phyloP scores from a whole-genome alignment of 768 basidiomycete genomes.

The button mushroom (Agaricus bisporus) region DNA sequence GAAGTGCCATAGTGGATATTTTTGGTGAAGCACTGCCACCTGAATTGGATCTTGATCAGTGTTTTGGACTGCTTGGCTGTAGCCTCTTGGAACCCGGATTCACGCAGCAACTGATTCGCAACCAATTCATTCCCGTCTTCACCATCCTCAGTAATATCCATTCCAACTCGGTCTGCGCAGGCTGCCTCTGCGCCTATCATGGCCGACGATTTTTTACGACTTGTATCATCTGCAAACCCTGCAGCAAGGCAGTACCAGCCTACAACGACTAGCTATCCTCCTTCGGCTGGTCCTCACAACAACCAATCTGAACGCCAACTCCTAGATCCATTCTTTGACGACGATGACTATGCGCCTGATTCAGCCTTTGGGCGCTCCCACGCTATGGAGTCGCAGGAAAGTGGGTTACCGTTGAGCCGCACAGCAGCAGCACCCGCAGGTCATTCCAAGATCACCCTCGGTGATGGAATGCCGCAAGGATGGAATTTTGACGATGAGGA shows the following conservation, averaged over 20 bases:
- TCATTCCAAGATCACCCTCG: conserved; percentile 38
- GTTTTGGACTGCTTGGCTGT: conserved; percentile 13
- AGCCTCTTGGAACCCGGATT: not conserved
- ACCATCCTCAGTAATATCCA: not conserved
- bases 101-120: conserved; percentile 4
- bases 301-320: conserved; percentile 37
- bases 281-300: conserved; percentile 35
- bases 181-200: conserved; percentile 24
- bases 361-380: conserved; percentile 54
- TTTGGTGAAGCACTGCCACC: not conserved
- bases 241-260: conserved; percentile 47
- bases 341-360: conserved; percentile 69
- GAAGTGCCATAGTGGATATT: not conserved
- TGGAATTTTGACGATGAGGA: conserved; percentile 76
- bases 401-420: conserved; percentile 51
- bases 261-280: conserved; percentile 47
- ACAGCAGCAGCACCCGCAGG: conserved; percentile 61
- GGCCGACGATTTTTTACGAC: conserved; percentile 69
- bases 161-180: conserved; percentile 8
- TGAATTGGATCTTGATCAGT: not conserved
- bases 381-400: conserved; percentile 48
- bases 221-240: conserved; percentile 69
- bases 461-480: conserved; percentile 49
- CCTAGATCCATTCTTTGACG: conserved; percentile 88
- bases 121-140: not conserved